Conservation (phyloP, 345 rosid species). For the Draba incana region DNA sequence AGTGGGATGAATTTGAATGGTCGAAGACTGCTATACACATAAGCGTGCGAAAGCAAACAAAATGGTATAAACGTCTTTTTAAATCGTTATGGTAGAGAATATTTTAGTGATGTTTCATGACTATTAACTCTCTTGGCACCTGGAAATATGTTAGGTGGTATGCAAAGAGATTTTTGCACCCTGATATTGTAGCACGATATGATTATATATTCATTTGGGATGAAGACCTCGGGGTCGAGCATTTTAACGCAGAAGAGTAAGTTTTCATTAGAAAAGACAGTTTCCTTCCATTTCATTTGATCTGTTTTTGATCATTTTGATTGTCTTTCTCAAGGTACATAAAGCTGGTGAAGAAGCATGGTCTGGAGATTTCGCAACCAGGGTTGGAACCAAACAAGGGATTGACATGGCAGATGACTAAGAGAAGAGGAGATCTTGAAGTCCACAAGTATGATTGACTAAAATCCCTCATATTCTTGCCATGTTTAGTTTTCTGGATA, state of each 20-base stretch:
- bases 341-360: constrained; percentile 82
- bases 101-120: constrained; percentile 15
- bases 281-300: constrained; percentile 10
- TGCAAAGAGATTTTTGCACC: constrained; percentile 99
- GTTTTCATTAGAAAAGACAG: constrained; percentile 33
- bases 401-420: constrained; percentile 96
- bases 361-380: constrained; percentile 97
- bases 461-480: neutral
- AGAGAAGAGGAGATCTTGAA: constrained; percentile 78
- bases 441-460: constrained; percentile 79
- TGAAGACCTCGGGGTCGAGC: constrained; percentile 94
- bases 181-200: constrained; percentile 89
- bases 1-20: constrained; percentile 99
- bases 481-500: neutral
- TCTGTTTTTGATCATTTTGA: constrained; percentile 9
- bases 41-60: constrained; percentile 83
- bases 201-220: constrained; percentile 98
- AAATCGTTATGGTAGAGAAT: constrained; percentile 8
- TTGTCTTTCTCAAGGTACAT: constrained; percentile 59
- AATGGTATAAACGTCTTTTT: constrained; percentile 60
- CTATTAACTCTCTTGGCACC: constrained; percentile 19
- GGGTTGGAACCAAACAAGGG: constrained; percentile 90
- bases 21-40: constrained; percentile 91
- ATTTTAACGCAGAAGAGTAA: constrained; percentile 91
- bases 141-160: constrained; percentile 77